These are phyloP conservation scores for Hansenula sp. DNA, from an alignment of 1,139 yeast species.

Conservation along the genomic window DNA sequence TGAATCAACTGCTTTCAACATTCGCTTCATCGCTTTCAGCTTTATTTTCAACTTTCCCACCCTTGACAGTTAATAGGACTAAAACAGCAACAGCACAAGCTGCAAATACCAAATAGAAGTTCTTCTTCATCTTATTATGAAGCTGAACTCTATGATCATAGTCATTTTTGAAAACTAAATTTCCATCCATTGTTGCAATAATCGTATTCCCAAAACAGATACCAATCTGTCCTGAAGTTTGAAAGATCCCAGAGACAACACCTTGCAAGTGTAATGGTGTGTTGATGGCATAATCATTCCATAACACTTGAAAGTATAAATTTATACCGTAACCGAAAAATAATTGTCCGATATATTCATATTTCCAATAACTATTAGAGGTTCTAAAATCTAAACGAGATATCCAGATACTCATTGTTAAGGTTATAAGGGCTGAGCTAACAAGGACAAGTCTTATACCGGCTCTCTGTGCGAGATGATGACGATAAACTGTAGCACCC, in stretches of 20 bases:
- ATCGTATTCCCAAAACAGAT: constrained; percentile 9
- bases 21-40: neutral
- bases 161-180: neutral
- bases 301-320: constrained; percentile 7
- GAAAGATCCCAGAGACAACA: constrained; percentile 9
- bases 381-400: no score
- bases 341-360: constrained; percentile 19
- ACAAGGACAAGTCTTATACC: no score
- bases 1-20: no score
- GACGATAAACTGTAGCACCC: constrained; percentile 7
- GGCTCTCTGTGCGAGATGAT: constrained; percentile 13
- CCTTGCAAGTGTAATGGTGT: constrained; percentile 14
- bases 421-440: no score
- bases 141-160: neutral
- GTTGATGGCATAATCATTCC: constrained; percentile 4
- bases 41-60: constrained; percentile 3
- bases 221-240: constrained; percentile 9
- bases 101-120: constrained; percentile 6
- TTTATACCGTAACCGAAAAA: constrained; percentile 20
- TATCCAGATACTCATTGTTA: no score
- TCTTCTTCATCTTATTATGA: constrained; percentile 4
- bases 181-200: constrained; percentile 7
- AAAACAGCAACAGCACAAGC: constrained; percentile 1
- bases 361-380: no score
- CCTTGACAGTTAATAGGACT: constrained; percentile 3